phyloP scores from a whole-genome alignment of 768 basidiomycete genomes.

The Neoboletus brunneissimus region DNA sequence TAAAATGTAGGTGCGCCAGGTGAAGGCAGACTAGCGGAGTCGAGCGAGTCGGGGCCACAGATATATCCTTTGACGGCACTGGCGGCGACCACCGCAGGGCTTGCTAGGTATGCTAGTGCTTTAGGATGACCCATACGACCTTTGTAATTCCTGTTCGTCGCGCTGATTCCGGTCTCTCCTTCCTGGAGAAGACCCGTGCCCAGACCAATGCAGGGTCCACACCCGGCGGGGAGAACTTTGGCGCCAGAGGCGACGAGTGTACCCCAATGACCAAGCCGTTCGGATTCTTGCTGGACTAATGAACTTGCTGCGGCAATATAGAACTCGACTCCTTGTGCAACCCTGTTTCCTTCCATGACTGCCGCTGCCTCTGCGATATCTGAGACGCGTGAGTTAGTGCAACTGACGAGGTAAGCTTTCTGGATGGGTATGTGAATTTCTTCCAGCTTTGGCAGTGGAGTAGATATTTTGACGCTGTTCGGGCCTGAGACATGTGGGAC shows the following conservation, averaged over 20 bases:
- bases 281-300: slow-evolving; percentile 86
- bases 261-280: slow-evolving; percentile 84
- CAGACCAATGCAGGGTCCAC: slow-evolving; percentile 97
- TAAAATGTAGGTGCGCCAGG: slow-evolving; percentile 56
- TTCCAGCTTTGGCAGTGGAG: slow-evolving; percentile 82
- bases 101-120: slow-evolving; percentile 92
- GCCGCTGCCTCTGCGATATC: slow-evolving; percentile 90
- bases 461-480: slow-evolving; percentile 97
- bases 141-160: slow-evolving; percentile 99
- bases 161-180: slow-evolving; percentile 94
- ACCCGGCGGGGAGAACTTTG: slow-evolving; percentile 90
- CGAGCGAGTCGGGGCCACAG: slow-evolving; percentile 71
- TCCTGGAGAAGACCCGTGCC: slow-evolving; percentile 92
- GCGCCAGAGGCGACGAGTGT: slow-evolving; percentile 84
- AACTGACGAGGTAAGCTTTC: slow-evolving; percentile 97
- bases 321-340: slow-evolving; percentile 91
- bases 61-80: slow-evolving; percentile 93
- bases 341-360: slow-evolving; percentile 77
- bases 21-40: slow-evolving; percentile 50
- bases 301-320: slow-evolving; percentile 97
- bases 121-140: slow-evolving; percentile 97
- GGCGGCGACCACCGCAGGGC: slow-evolving; percentile 95
- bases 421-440: slow-evolving; percentile 75
- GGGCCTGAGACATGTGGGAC: slow-evolving; percentile 96
- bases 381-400: slow-evolving; percentile 95